Evolutionary conservation across 306 rosid species (phyloP).

Genomic region (Ceratonia siliqua): DNA sequence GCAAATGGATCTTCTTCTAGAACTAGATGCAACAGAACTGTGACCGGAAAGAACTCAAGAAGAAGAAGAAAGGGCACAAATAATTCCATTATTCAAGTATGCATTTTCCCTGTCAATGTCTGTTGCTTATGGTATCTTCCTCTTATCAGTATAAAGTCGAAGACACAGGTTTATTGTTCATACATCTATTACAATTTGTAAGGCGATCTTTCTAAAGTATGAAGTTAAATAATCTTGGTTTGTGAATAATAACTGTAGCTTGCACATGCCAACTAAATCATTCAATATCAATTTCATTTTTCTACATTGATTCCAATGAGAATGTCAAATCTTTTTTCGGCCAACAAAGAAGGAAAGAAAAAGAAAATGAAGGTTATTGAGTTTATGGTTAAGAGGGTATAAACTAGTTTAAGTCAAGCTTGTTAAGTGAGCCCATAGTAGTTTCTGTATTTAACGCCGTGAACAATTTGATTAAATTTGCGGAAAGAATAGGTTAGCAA

Average conservation of each 20-base stretch:
- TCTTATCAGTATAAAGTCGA: not conserved
- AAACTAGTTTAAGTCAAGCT: conserved; percentile 7
- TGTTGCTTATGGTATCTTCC: conserved; percentile 6
- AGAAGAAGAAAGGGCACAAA: conserved; percentile 35
- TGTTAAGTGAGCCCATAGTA: not conserved
- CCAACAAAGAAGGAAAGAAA: not conserved
- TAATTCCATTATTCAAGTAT: conserved; percentile 38
- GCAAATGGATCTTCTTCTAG: not conserved
- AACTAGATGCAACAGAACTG: not conserved
- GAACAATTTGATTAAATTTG: conserved; percentile 19
- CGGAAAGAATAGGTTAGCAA: conserved; percentile 5
- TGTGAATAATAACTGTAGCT: conserved; percentile 6
- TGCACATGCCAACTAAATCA: not conserved
- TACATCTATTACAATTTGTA: conserved; percentile 11
- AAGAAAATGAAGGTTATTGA: not conserved
- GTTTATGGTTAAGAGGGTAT: not conserved
- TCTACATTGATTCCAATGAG: not conserved
- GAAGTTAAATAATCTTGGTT: conserved; percentile 8
- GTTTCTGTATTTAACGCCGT: not conserved
- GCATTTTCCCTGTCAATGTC: conserved; percentile 22
- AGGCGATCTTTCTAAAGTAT: not conserved
- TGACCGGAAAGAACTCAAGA: conserved; percentile 25
- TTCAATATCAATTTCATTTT: conserved; percentile 6
- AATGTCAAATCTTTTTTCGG: not conserved
- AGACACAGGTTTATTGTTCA: conserved; percentile 2